Conservation (phyloP, 768 basidiomycete species). For the Fistulinella prunicolor region DNA sequence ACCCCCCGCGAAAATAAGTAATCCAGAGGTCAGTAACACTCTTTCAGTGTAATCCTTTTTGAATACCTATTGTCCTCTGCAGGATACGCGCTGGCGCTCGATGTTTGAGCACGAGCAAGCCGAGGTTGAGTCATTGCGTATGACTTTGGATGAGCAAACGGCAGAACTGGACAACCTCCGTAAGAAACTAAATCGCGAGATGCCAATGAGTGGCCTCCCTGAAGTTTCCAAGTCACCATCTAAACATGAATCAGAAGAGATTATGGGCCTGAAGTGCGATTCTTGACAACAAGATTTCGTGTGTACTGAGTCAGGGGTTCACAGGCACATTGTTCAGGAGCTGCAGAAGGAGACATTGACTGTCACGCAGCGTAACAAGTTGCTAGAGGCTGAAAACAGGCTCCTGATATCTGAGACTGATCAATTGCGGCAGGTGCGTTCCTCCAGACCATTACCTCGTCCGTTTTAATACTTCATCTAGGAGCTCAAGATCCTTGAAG, state of each 20-base stretch:
- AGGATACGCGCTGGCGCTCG: conserved; percentile 28
- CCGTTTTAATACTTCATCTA: conserved; percentile 28
- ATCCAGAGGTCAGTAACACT: conserved; percentile 18
- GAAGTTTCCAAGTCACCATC: conserved; percentile 34
- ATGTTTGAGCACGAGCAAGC: conserved; percentile 32
- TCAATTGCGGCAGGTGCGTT: conserved; percentile 66
- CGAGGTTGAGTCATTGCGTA: conserved; percentile 31
- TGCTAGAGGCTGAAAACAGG: conserved; percentile 77
- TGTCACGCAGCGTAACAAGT: conserved; percentile 58
- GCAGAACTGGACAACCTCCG: conserved; percentile 54
- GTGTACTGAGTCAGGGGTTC: conserved; percentile 1
- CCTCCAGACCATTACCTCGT: not conserved
- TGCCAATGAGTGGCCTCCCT: conserved; percentile 40
- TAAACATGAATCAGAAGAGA: conserved; percentile 62
- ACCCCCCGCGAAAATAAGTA: conserved; percentile 23
- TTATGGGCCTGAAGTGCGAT: conserved; percentile 75
- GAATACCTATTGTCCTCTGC: conserved; percentile 1
- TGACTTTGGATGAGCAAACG: conserved; percentile 37
- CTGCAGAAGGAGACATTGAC: conserved; percentile 77
- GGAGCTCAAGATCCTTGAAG: conserved; percentile 77
- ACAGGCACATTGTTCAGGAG: conserved; percentile 83
- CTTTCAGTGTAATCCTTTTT: not conserved
- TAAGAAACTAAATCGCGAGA: conserved; percentile 61
- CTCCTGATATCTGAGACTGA: conserved; percentile 53
- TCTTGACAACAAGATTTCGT: not conserved